Evolutionary conservation across 768 basidiomycete species (phyloP), one percentile per base, ranked within the genome.

Genomic region (Mrakia gelida): DNA sequence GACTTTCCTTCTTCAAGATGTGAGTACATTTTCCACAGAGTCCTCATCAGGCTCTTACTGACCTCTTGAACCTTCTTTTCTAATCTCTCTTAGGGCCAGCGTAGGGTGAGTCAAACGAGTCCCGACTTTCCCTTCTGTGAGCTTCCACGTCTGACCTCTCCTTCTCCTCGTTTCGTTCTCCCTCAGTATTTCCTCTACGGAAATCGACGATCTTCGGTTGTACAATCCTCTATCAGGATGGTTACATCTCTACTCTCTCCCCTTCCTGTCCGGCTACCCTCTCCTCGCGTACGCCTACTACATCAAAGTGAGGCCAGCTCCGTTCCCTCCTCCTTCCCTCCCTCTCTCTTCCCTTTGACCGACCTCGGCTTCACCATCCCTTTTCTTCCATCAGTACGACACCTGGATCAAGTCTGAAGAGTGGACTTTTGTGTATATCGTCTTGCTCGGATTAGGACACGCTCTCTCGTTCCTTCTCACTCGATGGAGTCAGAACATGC

Each of bases 371-470:
- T 45, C 4, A 38, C 38, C n/a, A n/a, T 38, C 38, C 30, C 38
- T 7, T 41, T n/a, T n/a, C 16, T 26, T 28, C 41, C 18, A 0
- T 18, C 63, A 74, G 67, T 79, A 81, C 73, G 79, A 81, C 70
- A 79, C 80, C 41, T 80, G 76, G 78, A 77, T 79, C 79, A 71
- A 81, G 70, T 70, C 92, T 77, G 94, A 96, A 85, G 96, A 98
- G 84, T 98, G 95, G 95, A 96, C 97, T 0, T 99, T 98, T 83
- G 88, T 98, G 30, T 92, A 92, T 54, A 94, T 92, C 80, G 91
- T 95, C 21, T 85, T 90, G 4, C 88, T 99, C 11, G 92, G 92
- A 30, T 91, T 89, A 9, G 90, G 92, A 2, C 97, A 98, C 84
- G 94, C 94, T 4, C 88, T 99, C 76, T 94, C 92, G 82, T 99